A percentile compares a stretch with the other conserved stretches of the same genome.
Conservation (phyloP, 345 rosid genomes). For the Ceriops decandra region DNA sequence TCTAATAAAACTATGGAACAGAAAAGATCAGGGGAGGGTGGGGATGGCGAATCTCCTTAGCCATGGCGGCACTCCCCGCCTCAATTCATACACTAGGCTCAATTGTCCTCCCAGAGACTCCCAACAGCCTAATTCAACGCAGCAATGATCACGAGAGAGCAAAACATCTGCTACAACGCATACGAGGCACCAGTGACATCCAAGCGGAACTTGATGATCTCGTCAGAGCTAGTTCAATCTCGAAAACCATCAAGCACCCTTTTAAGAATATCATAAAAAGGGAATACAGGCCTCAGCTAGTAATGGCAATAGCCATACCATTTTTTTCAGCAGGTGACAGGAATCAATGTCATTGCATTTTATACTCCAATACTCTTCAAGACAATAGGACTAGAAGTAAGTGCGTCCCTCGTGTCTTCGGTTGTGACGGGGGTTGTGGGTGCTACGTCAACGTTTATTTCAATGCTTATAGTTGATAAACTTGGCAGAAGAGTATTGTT, state of each 20-base stretch:
- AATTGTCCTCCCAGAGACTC: conserved; percentile 43
- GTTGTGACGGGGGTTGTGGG: conserved; percentile 20
- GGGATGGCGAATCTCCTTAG: conserved; percentile 50
- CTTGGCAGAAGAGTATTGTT: conserved; percentile 21
- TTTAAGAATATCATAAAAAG: conserved; percentile 26
- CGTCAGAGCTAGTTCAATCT: conserved; percentile 29
- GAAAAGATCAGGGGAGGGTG: conserved; percentile 38
- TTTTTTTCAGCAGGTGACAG: conserved; percentile 34
- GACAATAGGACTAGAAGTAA: conserved; percentile 26
- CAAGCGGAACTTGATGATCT: conserved; percentile 39
- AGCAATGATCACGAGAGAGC: conserved; percentile 19
- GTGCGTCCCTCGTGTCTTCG: conserved; percentile 24
- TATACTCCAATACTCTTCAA: conserved; percentile 30
- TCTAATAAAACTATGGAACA: conserved; percentile 32
- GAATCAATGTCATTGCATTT: conserved; percentile 36
- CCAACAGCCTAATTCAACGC: conserved; percentile 43
- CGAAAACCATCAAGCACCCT: conserved; percentile 28
- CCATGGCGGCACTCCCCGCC: conserved; percentile 40
- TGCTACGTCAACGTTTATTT: conserved; percentile 21
- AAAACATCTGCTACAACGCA: conserved; percentile 22
- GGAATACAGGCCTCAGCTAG: conserved; percentile 39
- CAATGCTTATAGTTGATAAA: conserved; percentile 33
- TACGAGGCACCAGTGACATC: conserved; percentile 33
- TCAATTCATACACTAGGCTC: conserved; percentile 29
- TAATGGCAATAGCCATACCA: conserved; percentile 35